Conservation (phyloP, 2,329 filamentous ascomycete genomes). For the Fusarium chuoi region DNA sequence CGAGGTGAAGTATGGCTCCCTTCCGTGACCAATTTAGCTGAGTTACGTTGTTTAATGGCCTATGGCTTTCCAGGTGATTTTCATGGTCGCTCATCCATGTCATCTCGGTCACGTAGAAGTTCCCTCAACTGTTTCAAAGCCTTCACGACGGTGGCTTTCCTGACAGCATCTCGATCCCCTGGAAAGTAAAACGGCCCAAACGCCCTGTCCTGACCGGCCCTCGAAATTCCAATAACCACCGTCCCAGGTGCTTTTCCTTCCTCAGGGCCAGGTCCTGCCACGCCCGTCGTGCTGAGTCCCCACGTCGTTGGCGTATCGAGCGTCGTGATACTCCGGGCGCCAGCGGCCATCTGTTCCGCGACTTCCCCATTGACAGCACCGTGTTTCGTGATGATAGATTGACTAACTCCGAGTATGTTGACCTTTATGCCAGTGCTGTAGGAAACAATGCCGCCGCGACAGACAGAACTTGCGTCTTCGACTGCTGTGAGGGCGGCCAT, state of each 20-base stretch:
- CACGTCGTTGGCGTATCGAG: conserved; percentile 29
- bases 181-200: conserved; percentile 33
- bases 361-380: conserved; percentile 33
- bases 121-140: conserved; percentile 16
- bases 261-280: conserved; percentile 19
- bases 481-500: conserved; percentile 48
- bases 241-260: conserved; percentile 31
- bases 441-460: conserved; percentile 49
- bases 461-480: conserved; percentile 45
- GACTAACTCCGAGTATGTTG: conserved; percentile 38
- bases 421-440: conserved; percentile 47
- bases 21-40: no score
- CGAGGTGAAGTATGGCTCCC: neutral
- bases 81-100: neutral
- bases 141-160: conserved; percentile 9
- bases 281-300: conserved; percentile 31
- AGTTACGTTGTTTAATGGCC: neutral
- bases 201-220: neutral
- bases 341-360: conserved; percentile 34
- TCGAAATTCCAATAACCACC: conserved; percentile 31
- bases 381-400: conserved; percentile 11
- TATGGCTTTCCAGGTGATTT: accelerated
- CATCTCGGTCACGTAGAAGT: neutral
- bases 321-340: conserved; percentile 16
- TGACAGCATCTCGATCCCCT: conserved; percentile 8